phyloP scores from a whole-genome alignment of 352 stramenopile species.

The Phytophthora citricola region DNA sequence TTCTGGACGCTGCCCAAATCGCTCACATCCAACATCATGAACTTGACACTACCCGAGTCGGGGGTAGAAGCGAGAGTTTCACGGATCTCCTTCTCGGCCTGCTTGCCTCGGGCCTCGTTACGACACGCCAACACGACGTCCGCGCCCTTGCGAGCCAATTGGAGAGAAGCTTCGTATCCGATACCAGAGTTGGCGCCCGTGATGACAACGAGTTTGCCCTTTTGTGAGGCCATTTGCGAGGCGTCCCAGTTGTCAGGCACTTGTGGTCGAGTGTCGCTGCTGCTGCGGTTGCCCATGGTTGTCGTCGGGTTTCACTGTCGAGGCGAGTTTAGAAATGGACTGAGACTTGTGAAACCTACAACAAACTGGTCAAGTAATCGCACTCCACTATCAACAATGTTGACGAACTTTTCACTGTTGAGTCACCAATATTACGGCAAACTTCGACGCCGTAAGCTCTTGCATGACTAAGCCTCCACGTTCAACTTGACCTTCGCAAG shows the following conservation, averaged over 20 bases:
- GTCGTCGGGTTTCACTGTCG: neutral
- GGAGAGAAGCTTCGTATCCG: slow-evolving; percentile 18
- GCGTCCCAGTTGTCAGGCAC: slow-evolving; percentile 32
- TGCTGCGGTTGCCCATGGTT: slow-evolving; percentile 26
- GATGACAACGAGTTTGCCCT: slow-evolving; percentile 43
- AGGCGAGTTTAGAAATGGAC: no score
- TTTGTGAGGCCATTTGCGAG: slow-evolving; percentile 28
- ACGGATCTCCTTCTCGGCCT: slow-evolving; percentile 32
- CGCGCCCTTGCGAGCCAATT: slow-evolving; percentile 28
- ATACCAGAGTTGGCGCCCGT: slow-evolving; percentile 34
- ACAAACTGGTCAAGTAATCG: no score
- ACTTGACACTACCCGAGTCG: slow-evolving; percentile 46
- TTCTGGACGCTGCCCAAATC: slow-evolving; percentile 47
- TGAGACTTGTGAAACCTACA: no score
- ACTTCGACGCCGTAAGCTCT: no score
- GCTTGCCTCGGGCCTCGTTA: slow-evolving; percentile 25
- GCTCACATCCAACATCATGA: slow-evolving; percentile 57
- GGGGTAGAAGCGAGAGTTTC: slow-evolving; percentile 9
- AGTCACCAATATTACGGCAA: no score
- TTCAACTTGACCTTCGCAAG: slow-evolving; percentile 21
- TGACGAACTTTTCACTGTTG: no score
- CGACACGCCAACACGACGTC: slow-evolving; percentile 46
- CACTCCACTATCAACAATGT: no score
- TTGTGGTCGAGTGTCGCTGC: slow-evolving; percentile 4
- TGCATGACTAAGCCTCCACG: slow-evolving; percentile 2